Evolutionary conservation across 1,139 yeast genomes (phyloP).

Genomic region (Kluyveromyces sp.): DNA sequence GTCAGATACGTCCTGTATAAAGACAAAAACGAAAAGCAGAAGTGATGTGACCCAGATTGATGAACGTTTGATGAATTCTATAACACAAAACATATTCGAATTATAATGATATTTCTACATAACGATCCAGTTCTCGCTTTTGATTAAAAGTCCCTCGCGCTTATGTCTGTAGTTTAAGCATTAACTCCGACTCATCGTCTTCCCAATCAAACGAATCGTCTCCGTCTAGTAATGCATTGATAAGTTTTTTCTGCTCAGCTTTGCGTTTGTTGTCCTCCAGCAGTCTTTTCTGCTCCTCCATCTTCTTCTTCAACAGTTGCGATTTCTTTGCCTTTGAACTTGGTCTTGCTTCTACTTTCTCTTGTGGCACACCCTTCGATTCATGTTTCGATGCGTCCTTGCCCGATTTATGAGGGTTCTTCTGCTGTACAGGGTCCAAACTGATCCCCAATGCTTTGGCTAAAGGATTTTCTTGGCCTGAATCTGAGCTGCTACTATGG

Average conservation of each 20-base stretch:
- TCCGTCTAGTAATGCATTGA: conserved; percentile 26
- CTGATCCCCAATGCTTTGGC: conserved; percentile 7
- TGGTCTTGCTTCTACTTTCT: neutral
- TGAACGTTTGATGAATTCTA: neutral
- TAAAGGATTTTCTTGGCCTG: conserved; percentile 3
- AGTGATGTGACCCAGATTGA: neutral
- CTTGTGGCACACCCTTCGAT: neutral
- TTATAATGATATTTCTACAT: neutral
- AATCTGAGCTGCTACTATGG: neutral
- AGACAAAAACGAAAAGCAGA: conserved; percentile 7
- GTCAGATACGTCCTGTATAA: conserved; percentile 27
- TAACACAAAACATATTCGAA: neutral
- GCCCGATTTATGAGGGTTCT: neutral
- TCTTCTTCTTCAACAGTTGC: conserved; percentile 21
- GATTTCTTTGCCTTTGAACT: neutral
- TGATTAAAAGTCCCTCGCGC: neutral
- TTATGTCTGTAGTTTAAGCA: conserved; percentile 3
- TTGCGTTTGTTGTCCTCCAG: conserved; percentile 21
- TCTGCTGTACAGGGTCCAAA: conserved; percentile 1
- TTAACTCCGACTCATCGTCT: conserved; percentile 20
- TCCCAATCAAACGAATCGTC: conserved; percentile 25
- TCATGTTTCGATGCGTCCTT: neutral
- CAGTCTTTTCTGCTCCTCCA: conserved; percentile 27
- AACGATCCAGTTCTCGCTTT: neutral
- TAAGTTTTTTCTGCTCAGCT: conserved; percentile 23